Conservation (phyloP, 768 basidiomycete genomes). For the Amanita muscaria region DNA sequence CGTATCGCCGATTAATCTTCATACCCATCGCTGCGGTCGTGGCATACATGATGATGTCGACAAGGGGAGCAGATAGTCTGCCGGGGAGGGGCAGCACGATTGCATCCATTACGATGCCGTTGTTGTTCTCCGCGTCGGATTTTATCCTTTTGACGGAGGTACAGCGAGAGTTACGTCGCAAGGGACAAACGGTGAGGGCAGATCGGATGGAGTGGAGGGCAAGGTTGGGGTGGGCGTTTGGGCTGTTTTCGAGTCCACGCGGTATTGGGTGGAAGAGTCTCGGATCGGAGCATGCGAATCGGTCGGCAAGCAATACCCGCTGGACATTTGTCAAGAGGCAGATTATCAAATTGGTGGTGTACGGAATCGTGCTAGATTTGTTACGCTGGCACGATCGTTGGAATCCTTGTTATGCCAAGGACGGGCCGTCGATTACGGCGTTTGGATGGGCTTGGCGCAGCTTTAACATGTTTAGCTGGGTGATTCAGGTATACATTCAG, state of each 20-base stretch:
- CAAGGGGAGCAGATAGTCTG: slow-evolving; percentile 2
- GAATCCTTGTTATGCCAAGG: slow-evolving; percentile 13
- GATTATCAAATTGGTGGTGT: slow-evolving; percentile 1
- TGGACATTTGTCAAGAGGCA: slow-evolving; percentile 5
- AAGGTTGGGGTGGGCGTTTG: slow-evolving; percentile 22
- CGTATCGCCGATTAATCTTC: slow-evolving; percentile 7
- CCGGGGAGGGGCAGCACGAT: slow-evolving; percentile 7
- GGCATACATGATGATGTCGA: slow-evolving; percentile 7
- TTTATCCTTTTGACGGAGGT: slow-evolving; percentile 11
- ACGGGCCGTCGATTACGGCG: slow-evolving; percentile 12
- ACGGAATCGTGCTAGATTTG: slow-evolving; percentile 10
- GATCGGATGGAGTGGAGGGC: background rate
- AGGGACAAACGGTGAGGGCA: slow-evolving; percentile 2
- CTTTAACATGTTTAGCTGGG: slow-evolving; percentile 17
- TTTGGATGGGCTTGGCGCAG: slow-evolving; percentile 12
- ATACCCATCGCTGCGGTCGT: slow-evolving; percentile 7
- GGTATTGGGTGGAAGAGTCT: slow-evolving; percentile 30
- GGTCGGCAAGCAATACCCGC: slow-evolving; percentile 17
- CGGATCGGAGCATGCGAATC: slow-evolving; percentile 16
- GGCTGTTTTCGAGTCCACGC: slow-evolving; percentile 23
- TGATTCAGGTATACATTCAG: slow-evolving; percentile 12
- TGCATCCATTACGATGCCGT: slow-evolving; percentile 2
- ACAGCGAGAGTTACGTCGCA: slow-evolving; percentile 8
- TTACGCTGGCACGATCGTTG: slow-evolving; percentile 11
- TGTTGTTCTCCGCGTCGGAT: slow-evolving; percentile 10